A percentile compares a stretch with the other conserved stretches of the same genome.
Conservation (phyloP, 2,329 filamentous ascomycete genomes). For the Fusarium aywerte region DNA sequence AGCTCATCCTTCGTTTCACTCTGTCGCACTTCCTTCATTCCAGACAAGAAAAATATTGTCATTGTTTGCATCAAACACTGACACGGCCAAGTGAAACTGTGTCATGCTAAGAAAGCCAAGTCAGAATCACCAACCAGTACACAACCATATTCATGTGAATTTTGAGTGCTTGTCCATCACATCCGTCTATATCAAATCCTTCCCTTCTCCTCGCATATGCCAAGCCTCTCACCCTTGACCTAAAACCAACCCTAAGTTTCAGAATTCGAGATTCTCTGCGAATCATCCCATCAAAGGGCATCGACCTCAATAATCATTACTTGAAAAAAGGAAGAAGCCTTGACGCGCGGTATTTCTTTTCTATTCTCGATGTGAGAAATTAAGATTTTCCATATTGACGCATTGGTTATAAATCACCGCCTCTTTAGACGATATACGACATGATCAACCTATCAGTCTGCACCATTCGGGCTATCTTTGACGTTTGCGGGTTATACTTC, state of each 20-base stretch:
- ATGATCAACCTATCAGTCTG: slow-evolving; percentile 16
- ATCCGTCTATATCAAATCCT: slow-evolving; percentile 20
- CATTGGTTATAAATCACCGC: slow-evolving; percentile 14
- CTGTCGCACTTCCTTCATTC: slow-evolving; percentile 12
- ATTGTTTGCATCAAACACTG: slow-evolving; percentile 17
- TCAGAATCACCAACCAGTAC: not conserved
- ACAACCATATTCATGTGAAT: not conserved
- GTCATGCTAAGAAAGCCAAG: not conserved
- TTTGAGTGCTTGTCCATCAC: slow-evolving; percentile 3
- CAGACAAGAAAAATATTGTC: not conserved
- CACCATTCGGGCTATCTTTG: not conserved
- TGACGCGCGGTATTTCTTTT: slow-evolving; percentile 16
- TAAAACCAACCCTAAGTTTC: slow-evolving; percentile 41
- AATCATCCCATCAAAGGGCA: slow-evolving; percentile 23
- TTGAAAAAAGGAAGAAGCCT: not conserved
- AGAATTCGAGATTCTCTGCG: slow-evolving; percentile 32
- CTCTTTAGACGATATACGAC: slow-evolving; percentile 5
- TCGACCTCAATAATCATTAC: not conserved
- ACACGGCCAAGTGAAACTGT: slow-evolving; percentile 12
- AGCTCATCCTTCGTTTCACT: slow-evolving; percentile 32
- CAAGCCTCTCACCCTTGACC: slow-evolving; percentile 30
- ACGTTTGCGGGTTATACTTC: not conserved
- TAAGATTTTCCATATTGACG: slow-evolving; percentile 10
- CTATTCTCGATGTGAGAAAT: slow-evolving; percentile 10
- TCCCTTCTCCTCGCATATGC: slow-evolving; percentile 3